A percentile compares a stretch with the other conserved stretches of the same genome.
phyloP scores from a whole-genome alignment of 2,329 filamentous ascomycete genomes.

The Colletotrichum spaethianum region DNA sequence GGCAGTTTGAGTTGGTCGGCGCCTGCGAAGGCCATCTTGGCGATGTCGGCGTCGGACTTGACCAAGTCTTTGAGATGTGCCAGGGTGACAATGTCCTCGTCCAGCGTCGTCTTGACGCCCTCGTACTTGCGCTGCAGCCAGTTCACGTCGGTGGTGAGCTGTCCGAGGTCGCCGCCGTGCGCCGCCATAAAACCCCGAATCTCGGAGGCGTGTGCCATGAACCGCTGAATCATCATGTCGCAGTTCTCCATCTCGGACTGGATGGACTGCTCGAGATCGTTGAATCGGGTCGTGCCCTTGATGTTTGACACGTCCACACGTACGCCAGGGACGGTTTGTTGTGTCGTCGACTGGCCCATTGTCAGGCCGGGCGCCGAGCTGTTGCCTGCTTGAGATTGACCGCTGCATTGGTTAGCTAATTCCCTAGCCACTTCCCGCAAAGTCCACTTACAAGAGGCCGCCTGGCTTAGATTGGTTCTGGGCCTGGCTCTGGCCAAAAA shows the following conservation, averaged over 20 bases:
- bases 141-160: slow-evolving; percentile 62
- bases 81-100: slow-evolving; percentile 74
- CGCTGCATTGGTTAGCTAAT: slow-evolving; percentile 22
- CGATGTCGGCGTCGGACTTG: slow-evolving; percentile 77
- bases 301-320: slow-evolving; percentile 85
- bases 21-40: slow-evolving; percentile 79
- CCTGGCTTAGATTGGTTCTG: slow-evolving; percentile 39
- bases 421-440: too few relatives aligned
- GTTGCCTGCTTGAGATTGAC: slow-evolving; percentile 33
- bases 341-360: slow-evolving; percentile 66
- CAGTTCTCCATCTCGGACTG: slow-evolving; percentile 84
- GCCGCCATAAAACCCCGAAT: slow-evolving; percentile 77
- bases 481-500: slow-evolving; percentile 54
- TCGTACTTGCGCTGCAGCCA: slow-evolving; percentile 66
- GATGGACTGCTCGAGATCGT: slow-evolving; percentile 86
- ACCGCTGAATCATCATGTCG: slow-evolving; percentile 84
- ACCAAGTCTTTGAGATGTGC: slow-evolving; percentile 72
- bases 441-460: slow-evolving; percentile 50
- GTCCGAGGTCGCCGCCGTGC: slow-evolving; percentile 63
- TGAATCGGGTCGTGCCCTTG: slow-evolving; percentile 90
- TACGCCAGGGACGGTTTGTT: slow-evolving; percentile 76
- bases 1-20: slow-evolving; percentile 83
- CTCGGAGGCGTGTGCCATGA: slow-evolving; percentile 84
- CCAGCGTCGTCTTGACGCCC: slow-evolving; percentile 60
- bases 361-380: slow-evolving; percentile 53